A percentile compares a stretch with the other conserved stretches of the same genome.
phyloP scores from a whole-genome alignment of 768 basidiomycete genomes.

The Naganishia kalamii region DNA sequence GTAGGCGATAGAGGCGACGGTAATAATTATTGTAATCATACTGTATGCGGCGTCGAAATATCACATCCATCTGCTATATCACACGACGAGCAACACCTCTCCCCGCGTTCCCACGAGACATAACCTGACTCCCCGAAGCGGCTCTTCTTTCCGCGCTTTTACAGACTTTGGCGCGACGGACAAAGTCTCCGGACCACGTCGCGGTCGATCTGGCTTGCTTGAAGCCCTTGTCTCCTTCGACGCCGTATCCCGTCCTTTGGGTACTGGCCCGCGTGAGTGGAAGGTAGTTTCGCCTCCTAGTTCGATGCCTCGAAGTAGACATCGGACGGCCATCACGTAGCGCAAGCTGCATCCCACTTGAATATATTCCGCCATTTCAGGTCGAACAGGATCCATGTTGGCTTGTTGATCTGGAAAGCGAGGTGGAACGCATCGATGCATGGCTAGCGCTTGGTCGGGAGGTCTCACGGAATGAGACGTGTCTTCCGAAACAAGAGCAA shows the following conservation, averaged over 20 bases:
- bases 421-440: neutral
- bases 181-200: neutral
- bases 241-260: neutral
- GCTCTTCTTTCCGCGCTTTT: neutral
- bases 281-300: slow-evolving; percentile 14
- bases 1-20: too few species aligned
- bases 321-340: slow-evolving; percentile 29
- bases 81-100: slow-evolving; percentile 38
- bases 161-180: too few species aligned
- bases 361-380: slow-evolving; percentile 36
- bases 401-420: neutral
- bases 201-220: neutral
- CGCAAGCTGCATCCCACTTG: slow-evolving; percentile 34
- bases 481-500: slow-evolving; percentile 27
- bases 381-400: slow-evolving; percentile 10
- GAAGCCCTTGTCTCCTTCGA: neutral
- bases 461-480: neutral
- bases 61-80: too few species aligned
- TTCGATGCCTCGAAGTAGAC: slow-evolving; percentile 30
- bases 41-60: too few species aligned
- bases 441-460: too few species aligned
- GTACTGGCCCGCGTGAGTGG: neutral
- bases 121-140: slow-evolving; percentile 32
- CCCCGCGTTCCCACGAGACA: slow-evolving; percentile 33
- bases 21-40: too few species aligned